Percentiles rank a stretch among this genome's conserved stretches.
Evolutionary conservation across 2,329 filamentous ascomycete species (phyloP).

Genomic region (Coniochaeta hoffmannii): DNA sequence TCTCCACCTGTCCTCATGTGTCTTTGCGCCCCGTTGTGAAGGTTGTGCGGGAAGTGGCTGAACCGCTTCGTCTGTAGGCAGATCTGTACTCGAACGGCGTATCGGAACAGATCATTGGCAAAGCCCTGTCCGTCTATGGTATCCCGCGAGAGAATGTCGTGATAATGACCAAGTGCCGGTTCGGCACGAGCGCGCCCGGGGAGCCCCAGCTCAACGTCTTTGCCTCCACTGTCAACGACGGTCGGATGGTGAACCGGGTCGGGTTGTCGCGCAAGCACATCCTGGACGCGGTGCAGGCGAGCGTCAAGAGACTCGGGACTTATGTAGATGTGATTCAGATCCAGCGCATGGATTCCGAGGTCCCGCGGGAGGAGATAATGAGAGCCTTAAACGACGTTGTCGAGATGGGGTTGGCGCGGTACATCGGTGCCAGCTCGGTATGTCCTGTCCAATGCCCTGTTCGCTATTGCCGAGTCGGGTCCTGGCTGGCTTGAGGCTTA

Average conservation of each 20-base stretch:
- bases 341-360: neutral
- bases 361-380: neutral
- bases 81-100: conserved; percentile 37
- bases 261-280: neutral
- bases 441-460: neutral
- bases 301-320: neutral
- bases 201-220: neutral
- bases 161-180: conserved; percentile 3
- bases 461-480: neutral
- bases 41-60: neutral
- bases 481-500: neutral
- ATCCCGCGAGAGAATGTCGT: conserved; percentile 19
- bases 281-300: neutral
- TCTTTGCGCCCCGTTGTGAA: too few species aligned
- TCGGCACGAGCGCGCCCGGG: neutral
- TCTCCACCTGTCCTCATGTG: too few species aligned
- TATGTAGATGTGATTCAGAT: neutral
- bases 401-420: neutral
- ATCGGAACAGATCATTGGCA: conserved; percentile 37
- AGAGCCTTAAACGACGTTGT: conserved; percentile 2
- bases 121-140: conserved; percentile 42
- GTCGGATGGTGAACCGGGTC: neutral
- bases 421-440: conserved; percentile 9
- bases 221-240: neutral
- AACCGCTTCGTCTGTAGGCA: neutral